A percentile compares a stretch with the other conserved stretches of the same genome.
These are phyloP conservation scores for Aspergillus arachidicola DNA, from an alignment of 2,329 filamentous ascomycete genomes.

Conservation along the genomic window DNA sequence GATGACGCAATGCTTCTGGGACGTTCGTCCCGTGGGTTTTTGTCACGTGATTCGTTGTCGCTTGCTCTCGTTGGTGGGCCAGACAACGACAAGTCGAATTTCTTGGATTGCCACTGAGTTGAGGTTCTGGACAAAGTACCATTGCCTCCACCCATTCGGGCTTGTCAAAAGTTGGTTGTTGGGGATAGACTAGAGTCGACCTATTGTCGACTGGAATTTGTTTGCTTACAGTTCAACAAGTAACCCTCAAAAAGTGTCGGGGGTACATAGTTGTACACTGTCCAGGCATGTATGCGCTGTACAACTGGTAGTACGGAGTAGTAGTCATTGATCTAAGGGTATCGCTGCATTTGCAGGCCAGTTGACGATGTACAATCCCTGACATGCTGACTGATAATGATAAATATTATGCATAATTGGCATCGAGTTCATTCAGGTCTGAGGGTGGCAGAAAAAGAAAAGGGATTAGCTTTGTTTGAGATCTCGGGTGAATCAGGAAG, in stretches of 20 bases:
- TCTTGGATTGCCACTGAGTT: conserved; percentile 18
- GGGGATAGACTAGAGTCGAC: not conserved
- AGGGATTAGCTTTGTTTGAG: not conserved
- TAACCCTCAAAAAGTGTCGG: not conserved
- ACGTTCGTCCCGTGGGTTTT: conserved; percentile 9
- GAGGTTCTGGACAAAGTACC: conserved; percentile 5
- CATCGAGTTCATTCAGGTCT: not conserved
- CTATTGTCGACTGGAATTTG: not conserved
- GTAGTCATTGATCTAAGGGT: not conserved
- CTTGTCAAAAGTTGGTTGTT: not conserved
- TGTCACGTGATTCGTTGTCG: conserved; percentile 19
- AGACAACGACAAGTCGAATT: conserved; percentile 4
- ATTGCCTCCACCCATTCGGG: not conserved
- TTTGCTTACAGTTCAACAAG: not conserved
- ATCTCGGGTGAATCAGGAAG: conserved; percentile 1
- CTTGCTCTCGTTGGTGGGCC: conserved; percentile 10
- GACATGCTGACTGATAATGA: not conserved
- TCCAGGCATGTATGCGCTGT: not conserved
- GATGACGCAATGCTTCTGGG: conserved; percentile 25
- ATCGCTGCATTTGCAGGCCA: not conserved
- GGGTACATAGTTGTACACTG: not conserved
- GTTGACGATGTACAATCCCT: not conserved
- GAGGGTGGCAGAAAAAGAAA: not conserved
- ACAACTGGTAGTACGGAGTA: not conserved
- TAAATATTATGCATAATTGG: not conserved